phyloP scores from a whole-genome alignment of 2,329 filamentous ascomycete species.

The Intubia oerlemansii region DNA sequence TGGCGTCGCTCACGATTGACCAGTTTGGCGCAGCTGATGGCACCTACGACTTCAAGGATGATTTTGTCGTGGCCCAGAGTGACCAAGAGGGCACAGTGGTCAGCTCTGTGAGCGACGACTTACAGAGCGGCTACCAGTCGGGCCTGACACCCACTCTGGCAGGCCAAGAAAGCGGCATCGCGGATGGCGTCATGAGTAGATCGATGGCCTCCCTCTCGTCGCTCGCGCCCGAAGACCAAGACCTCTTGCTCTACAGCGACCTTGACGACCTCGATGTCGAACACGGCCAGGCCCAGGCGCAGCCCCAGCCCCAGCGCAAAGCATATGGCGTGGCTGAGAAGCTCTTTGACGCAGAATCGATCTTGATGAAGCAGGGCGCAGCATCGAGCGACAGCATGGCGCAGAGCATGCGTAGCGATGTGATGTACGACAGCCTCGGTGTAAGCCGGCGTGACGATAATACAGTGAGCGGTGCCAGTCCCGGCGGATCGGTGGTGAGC shows the following conservation, averaged over 20 bases:
- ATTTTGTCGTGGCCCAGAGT: constrained; percentile 37
- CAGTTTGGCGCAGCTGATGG: constrained; percentile 46
- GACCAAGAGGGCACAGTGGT: no score
- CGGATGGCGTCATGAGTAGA: background rate
- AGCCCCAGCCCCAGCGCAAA: background rate
- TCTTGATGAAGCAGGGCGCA: constrained; percentile 18
- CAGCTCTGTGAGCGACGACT: no score
- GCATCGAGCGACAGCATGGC: constrained; percentile 10
- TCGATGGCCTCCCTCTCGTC: constrained; percentile 8
- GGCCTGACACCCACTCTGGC: no score
- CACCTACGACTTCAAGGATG: constrained; percentile 40
- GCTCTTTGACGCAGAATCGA: constrained; percentile 23
- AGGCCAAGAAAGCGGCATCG: no score
- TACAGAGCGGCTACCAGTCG: no score
- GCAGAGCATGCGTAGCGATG: no score
- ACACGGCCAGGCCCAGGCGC: background rate
- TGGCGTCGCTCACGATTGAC: constrained; percentile 77
- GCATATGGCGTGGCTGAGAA: constrained; percentile 19
- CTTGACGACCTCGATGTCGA: constrained; percentile 2
- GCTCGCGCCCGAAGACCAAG: constrained; percentile 3
- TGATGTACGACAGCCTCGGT: no score
- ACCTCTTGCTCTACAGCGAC: constrained; percentile 4
- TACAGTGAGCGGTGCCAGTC: no score
- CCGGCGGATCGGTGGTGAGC: background rate
- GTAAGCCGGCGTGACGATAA: no score